These are phyloP conservation scores for Physocladia obscura DNA, from an alignment of 192 early-diverging fungal genomes.

Conservation along the genomic window DNA sequence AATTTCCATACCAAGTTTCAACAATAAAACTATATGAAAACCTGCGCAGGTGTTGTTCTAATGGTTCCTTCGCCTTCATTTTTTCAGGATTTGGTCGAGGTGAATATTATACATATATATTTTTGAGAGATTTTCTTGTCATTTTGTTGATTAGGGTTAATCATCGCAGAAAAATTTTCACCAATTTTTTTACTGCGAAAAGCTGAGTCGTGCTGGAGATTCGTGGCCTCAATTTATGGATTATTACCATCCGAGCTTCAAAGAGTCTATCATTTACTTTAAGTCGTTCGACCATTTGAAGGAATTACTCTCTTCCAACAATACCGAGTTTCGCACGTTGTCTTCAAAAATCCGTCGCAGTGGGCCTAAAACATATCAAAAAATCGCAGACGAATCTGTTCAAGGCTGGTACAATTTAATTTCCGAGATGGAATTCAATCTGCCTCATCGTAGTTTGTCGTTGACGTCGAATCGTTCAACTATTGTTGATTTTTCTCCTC, in stretches of 20 bases:
- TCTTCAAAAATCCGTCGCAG: not conserved
- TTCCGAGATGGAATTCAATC: constrained; percentile 11
- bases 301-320: not conserved
- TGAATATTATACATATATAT: too few relatives aligned
- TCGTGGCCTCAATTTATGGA: constrained; percentile 19
- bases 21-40: too few relatives aligned
- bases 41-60: constrained; percentile 15
- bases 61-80: constrained; percentile 12
- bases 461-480: not conserved
- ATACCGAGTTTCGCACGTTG: too few relatives aligned
- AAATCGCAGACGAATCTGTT: not conserved
- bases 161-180: constrained; percentile 25
- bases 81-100: constrained; percentile 24
- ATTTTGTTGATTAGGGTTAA: too few relatives aligned
- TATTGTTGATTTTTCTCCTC: too few relatives aligned
- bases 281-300: constrained; percentile 13
- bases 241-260: constrained; percentile 5
- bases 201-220: constrained; percentile 24
- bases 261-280: constrained; percentile 15
- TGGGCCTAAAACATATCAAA: constrained; percentile 11
- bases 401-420: constrained; percentile 20
- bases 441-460: not conserved
- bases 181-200: constrained; percentile 13
- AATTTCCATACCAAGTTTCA: too few relatives aligned
- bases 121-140: not conserved